Evolutionary conservation across 805 yeast genomes (phyloP), one percentile per base, ranked within the genome.

Genomic region (Osmozyma mogii): DNA sequence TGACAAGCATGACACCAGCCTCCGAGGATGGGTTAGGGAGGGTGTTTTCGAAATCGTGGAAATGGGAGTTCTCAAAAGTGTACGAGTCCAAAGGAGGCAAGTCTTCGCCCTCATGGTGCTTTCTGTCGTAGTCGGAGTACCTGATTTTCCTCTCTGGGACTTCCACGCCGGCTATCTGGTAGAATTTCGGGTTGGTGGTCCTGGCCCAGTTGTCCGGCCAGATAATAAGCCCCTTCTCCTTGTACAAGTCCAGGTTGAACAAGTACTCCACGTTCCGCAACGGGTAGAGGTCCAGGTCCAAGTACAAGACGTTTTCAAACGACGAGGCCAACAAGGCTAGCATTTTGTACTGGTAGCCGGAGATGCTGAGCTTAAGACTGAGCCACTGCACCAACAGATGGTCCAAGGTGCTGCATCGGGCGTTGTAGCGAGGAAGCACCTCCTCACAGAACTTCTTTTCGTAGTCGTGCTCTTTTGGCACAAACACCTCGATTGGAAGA

Each of bases 141-240:
- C 57, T 43, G 10, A 58, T 33, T 40, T 62, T 63, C 9, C 52
- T 54, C 22, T 56, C 61, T 19, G 30, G 37, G 3, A 62, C 65
- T 3, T 43, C 35, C 4, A 53, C 39, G 7, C 53, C 57, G 7
- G 82, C 70, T 31, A 79, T 73, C 6, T 72, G 72, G 44, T 70
- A 74, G 43, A 52, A 74, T 27, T 56, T 58, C 13, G 84, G 84
- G 37, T 71, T 65, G 6, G 83, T 75, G 4, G 83, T 74, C 49
- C 84, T 60, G 3, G 77, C 65, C 84, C 84, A 77, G 20, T 72
- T 70, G 51, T 77, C 84, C 3, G 84, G 84, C 84, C 84, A 77
- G 6, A 75, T 35, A 7, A 76, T 56, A 31, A 77, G 45, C 0
- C 72, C 68, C 11, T 54, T 52, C 7, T 34, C 78, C 73, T 48